A percentile compares a stretch with the other conserved stretches of the same genome.
Evolutionary conservation across 495 filamentous ascomycete genomes (phyloP).

Genomic region (Talaromyces borbonicus): DNA sequence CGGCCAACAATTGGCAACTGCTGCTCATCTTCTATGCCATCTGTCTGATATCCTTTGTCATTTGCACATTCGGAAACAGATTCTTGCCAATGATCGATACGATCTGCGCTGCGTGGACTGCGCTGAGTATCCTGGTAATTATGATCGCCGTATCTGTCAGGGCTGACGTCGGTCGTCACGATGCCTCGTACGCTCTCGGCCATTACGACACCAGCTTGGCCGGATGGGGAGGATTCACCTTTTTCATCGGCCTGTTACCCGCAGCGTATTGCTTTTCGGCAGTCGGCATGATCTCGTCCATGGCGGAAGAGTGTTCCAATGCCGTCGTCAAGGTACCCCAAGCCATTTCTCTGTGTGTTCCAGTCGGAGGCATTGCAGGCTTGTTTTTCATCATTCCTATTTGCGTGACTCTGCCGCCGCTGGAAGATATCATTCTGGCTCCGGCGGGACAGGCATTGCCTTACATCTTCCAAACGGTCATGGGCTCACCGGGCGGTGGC

Average conservation of each 20-base stretch:
- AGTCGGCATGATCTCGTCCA: slow-evolving; percentile 42
- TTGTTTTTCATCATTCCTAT: slow-evolving; percentile 41
- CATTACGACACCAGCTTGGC: slow-evolving; percentile 39
- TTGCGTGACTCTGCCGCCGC: slow-evolving; percentile 34
- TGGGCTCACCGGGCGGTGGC: slow-evolving; percentile 39
- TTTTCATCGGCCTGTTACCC: slow-evolving; percentile 44
- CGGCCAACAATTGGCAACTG: slow-evolving; percentile 45
- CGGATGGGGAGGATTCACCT: slow-evolving; percentile 37
- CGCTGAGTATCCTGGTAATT: slow-evolving; percentile 28
- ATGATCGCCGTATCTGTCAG: slow-evolving; percentile 31
- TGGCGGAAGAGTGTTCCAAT: slow-evolving; percentile 39
- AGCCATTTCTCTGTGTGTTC: slow-evolving; percentile 33
- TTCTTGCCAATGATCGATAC: slow-evolving; percentile 47
- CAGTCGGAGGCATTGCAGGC: slow-evolving; percentile 31
- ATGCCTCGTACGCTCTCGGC: slow-evolving; percentile 30
- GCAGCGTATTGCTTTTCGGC: slow-evolving; percentile 42
- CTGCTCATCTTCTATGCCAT: slow-evolving; percentile 51
- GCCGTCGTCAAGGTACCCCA: slow-evolving; percentile 36
- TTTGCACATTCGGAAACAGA: slow-evolving; percentile 47
- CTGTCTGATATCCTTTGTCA: slow-evolving; percentile 41
- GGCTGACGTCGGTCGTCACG: slow-evolving; percentile 33
- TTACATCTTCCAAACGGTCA: slow-evolving; percentile 38
- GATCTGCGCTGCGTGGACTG: slow-evolving; percentile 31
- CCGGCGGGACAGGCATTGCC: slow-evolving; percentile 35
- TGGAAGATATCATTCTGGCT: slow-evolving; percentile 30